Conservation (phyloP, 2,329 filamentous ascomycete species). For the Claviceps pazoutovae region DNA sequence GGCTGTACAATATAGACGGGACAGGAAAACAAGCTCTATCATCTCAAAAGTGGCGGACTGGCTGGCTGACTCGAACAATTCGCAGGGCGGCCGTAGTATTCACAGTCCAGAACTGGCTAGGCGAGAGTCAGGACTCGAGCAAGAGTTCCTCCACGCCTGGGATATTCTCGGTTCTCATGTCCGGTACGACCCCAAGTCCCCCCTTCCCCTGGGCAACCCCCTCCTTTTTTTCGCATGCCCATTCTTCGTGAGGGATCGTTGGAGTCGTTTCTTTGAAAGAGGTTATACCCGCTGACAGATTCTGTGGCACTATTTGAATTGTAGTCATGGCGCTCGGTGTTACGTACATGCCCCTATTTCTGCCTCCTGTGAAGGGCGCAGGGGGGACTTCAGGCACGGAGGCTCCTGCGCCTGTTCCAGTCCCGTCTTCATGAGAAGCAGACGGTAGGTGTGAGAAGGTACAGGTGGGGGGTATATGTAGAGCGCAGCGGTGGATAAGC, state of each 20-base stretch:
- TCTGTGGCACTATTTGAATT: neutral
- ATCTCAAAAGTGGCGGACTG: too few relatives aligned
- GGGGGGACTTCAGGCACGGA: conserved; percentile 21
- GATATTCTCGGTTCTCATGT: conserved; percentile 64
- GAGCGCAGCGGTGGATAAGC: too few relatives aligned
- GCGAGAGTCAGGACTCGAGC: conserved; percentile 54
- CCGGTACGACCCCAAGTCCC: conserved; percentile 35
- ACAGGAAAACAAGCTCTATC: too few relatives aligned
- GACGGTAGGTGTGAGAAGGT: conserved; percentile 1
- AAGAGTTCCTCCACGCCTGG: conserved; percentile 53
- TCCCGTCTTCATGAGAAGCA: conserved; percentile 1
- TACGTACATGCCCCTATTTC: conserved; percentile 36
- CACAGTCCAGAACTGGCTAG: conserved; percentile 62
- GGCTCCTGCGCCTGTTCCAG: conserved; percentile 15
- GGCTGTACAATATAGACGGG: too few relatives aligned
- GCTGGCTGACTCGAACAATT: neutral
- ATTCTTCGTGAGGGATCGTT: too few relatives aligned
- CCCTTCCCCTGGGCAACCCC: too few relatives aligned
- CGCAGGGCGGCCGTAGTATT: conserved; percentile 58
- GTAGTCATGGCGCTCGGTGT: conserved; percentile 46
- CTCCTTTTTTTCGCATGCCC: neutral
- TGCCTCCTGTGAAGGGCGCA: conserved; percentile 22
- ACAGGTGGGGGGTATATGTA: too few relatives aligned
- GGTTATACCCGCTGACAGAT: too few relatives aligned
- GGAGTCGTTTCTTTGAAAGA: too few relatives aligned